phyloP scores from a whole-genome alignment of 1,284 basidiomycete species.

The Pisolithus thermaeus region DNA sequence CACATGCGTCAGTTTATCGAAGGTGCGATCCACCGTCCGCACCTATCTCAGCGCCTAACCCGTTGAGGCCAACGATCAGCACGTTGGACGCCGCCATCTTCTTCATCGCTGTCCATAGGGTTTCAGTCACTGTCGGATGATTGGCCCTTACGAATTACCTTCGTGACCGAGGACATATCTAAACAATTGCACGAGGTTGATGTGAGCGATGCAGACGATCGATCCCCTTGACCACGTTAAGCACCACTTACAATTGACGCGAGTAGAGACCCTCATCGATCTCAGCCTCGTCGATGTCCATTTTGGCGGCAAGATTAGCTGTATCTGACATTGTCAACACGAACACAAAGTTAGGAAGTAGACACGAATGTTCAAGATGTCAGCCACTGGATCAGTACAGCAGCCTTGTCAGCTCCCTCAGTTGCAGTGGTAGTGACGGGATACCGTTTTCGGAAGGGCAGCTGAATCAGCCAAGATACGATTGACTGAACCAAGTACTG shows the following conservation, averaged over 20 bases:
- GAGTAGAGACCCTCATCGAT: constrained; percentile 94
- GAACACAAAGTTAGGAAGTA: neutral
- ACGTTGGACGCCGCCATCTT: constrained; percentile 97
- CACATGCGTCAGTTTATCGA: constrained; percentile 9
- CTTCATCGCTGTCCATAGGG: constrained; percentile 79
- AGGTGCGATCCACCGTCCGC: constrained; percentile 20
- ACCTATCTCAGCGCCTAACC: constrained; percentile 97
- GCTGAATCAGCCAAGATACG: too few species aligned
- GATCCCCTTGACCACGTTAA: constrained; percentile 12
- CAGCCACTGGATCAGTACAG: too few species aligned
- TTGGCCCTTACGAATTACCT: constrained; percentile 43
- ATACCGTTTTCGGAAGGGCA: too few species aligned
- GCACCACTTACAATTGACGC: constrained; percentile 78
- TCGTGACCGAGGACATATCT: constrained; percentile 97
- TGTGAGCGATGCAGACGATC: constrained; percentile 14
- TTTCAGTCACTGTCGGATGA: constrained; percentile 6
- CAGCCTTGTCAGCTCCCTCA: too few species aligned
- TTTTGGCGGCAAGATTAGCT: constrained; percentile 47
- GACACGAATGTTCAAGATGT: neutral
- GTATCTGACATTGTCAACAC: constrained; percentile 19
- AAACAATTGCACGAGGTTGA: constrained; percentile 20
- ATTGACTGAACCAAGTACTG: too few species aligned
- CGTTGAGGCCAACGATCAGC: constrained; percentile 89
- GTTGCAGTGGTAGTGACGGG: too few species aligned
- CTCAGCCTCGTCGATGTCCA: constrained; percentile 80